Evolutionary conservation across 352 stramenopile genomes (phyloP).

Genomic region (Phytopythium cucurbitacearum): DNA sequence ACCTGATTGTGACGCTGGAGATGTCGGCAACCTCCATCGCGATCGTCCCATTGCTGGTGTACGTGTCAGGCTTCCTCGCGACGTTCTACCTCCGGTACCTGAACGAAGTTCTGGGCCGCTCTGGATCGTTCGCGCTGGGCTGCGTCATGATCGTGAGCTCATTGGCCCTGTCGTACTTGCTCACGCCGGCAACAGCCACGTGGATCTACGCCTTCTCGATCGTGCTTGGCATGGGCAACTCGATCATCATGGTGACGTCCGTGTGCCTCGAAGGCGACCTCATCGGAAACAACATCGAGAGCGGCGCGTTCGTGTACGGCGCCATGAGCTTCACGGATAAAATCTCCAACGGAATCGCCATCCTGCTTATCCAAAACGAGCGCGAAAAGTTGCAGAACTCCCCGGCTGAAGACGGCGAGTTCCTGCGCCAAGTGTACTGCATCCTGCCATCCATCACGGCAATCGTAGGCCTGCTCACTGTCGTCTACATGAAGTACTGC

Average conservation of each 20-base stretch:
- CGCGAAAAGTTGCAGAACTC: constrained; percentile 60
- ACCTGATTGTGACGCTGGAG: constrained; percentile 80
- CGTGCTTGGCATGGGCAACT: constrained; percentile 79
- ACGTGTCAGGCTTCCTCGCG: constrained; percentile 76
- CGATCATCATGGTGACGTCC: constrained; percentile 85
- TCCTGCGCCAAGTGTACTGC: constrained; percentile 74
- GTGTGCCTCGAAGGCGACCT: constrained; percentile 81
- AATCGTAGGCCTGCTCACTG: constrained; percentile 47
- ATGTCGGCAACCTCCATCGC: constrained; percentile 83
- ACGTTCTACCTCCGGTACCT: constrained; percentile 75
- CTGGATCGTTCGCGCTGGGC: constrained; percentile 63
- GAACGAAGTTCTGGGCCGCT: constrained; percentile 67
- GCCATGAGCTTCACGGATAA: constrained; percentile 89
- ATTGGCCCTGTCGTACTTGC: constrained; percentile 47
- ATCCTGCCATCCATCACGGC: constrained; percentile 59
- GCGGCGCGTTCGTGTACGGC: constrained; percentile 82
- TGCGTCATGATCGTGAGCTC: constrained; percentile 46
- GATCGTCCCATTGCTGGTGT: constrained; percentile 80
- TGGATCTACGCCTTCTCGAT: constrained; percentile 75
- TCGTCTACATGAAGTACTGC: constrained; percentile 75
- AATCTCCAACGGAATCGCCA: constrained; percentile 79
- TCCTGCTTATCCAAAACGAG: constrained; percentile 80
- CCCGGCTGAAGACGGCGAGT: constrained; percentile 55
- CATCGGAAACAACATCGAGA: constrained; percentile 78
- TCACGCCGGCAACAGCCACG: constrained; percentile 50